phyloP scores from a whole-genome alignment of 139 green algal species.

The Astrephomene gubernaculifera region DNA sequence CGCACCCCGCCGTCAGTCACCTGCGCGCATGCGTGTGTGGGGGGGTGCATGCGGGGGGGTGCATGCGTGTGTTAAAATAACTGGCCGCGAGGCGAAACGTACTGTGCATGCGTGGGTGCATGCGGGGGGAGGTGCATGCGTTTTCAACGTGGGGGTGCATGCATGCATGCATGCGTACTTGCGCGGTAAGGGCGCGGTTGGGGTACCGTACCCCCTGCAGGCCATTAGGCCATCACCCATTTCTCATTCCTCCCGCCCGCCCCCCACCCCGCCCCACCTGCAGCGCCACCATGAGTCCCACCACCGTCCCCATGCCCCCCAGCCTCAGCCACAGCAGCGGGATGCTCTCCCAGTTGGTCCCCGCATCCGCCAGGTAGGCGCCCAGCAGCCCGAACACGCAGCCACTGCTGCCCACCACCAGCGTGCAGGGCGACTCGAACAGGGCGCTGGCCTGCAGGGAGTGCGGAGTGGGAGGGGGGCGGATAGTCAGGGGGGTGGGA shows the following conservation, averaged over 20 bases:
- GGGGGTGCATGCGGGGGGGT: background rate
- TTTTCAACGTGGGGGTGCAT: too few relatives aligned
- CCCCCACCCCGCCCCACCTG: constrained; percentile 4
- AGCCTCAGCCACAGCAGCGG: constrained; percentile 62
- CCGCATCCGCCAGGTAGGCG: constrained; percentile 50
- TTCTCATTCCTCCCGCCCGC: background rate
- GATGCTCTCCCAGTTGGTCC: constrained; percentile 71
- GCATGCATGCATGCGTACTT: background rate
- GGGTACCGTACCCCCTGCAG: background rate
- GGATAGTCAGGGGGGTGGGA: too few relatives aligned
- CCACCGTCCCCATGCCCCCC: constrained; percentile 27
- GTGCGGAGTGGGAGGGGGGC: background rate
- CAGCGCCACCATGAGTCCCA: constrained; percentile 32
- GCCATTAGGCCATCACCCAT: background rate
- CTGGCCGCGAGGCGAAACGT: too few relatives aligned
- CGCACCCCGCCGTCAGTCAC: background rate
- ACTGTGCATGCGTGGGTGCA: too few relatives aligned
- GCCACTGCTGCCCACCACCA: constrained; percentile 46
- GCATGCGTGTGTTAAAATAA: too few relatives aligned
- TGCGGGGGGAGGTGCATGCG: too few relatives aligned
- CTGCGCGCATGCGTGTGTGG: background rate
- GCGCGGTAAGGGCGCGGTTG: background rate
- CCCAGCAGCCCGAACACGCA: constrained; percentile 51
- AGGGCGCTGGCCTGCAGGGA: constrained; percentile 8
- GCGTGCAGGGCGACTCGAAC: constrained; percentile 36